Evolutionary conservation across 106 monocot species (phyloP).

Genomic region (Dendrobium nobile): DNA sequence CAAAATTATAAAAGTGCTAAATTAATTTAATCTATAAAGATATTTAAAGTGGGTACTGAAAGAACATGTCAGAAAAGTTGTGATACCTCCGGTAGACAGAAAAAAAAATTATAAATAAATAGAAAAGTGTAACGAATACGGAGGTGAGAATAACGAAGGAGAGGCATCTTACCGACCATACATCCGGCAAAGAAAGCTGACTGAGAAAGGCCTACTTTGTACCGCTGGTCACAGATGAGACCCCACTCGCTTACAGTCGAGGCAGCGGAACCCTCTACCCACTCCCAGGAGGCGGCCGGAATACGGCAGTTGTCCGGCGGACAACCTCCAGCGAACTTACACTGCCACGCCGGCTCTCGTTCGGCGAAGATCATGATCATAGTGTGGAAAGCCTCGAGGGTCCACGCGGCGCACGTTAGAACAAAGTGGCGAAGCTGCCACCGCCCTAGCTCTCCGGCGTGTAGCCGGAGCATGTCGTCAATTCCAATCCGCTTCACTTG

Average conservation of each 20-base stretch:
- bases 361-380: constrained; percentile 50
- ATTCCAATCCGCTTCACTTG: constrained; percentile 19
- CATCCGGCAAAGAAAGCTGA: constrained; percentile 73
- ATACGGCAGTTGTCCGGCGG: constrained; percentile 18
- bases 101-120: background rate
- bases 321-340: background rate
- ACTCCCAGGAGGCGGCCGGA: constrained; percentile 27
- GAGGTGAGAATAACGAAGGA: background rate
- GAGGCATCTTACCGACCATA: constrained; percentile 52
- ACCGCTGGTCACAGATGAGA: constrained; percentile 48
- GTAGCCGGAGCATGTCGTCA: constrained; percentile 38
- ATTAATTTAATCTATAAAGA: no score
- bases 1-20: no score
- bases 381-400: constrained; percentile 42
- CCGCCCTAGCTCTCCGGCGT: constrained; percentile 52
- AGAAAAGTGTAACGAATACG: background rate
- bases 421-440: constrained; percentile 62
- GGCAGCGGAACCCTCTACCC: constrained; percentile 14
- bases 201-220: constrained; percentile 79
- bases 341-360: constrained; percentile 4
- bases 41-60: no score
- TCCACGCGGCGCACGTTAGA: constrained; percentile 46
- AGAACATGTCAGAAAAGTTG: no score
- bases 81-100: no score
- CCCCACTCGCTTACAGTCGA: constrained; percentile 23